These are phyloP conservation scores for Linaria vulgaris DNA, from an alignment of 257 asterid genomes.

Conservation along the genomic window DNA sequence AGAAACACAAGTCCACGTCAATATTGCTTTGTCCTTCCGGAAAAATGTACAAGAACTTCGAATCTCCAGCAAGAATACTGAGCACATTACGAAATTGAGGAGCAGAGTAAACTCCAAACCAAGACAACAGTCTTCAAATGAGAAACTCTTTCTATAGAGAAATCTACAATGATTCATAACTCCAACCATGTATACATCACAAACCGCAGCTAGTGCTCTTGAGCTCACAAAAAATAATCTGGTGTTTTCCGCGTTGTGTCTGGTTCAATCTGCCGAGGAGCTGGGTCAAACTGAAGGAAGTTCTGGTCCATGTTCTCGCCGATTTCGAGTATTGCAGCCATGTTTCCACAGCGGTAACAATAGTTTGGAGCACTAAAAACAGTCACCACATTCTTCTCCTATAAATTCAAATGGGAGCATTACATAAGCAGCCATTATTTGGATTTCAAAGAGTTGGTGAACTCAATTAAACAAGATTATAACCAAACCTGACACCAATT, in stretches of 20 bases:
- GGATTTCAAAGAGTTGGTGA: neutral
- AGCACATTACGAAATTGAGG: constrained; percentile 14
- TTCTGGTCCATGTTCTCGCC: constrained; percentile 95
- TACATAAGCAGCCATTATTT: constrained; percentile 1
- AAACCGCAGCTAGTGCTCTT: constrained; percentile 25
- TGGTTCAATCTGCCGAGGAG: constrained; percentile 96
- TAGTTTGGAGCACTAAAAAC: constrained; percentile 96
- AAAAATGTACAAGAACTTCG: neutral
- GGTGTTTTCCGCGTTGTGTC: constrained; percentile 95
- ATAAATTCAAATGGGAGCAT: constrained; percentile 18
- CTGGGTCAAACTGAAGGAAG: constrained; percentile 95
- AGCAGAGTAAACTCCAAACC: constrained; percentile 18
- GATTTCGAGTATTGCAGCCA: constrained; percentile 96
- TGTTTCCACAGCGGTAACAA: constrained; percentile 94
- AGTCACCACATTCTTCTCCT: constrained; percentile 95
- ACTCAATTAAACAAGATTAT: neutral
- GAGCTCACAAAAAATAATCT: constrained; percentile 78
- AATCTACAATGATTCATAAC: constrained; percentile 55
- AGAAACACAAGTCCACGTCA: constrained; percentile 7
- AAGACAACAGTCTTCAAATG: constrained; percentile 49
- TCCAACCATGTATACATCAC: neutral
- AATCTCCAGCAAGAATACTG: constrained; percentile 2
- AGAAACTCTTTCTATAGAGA: constrained; percentile 55
- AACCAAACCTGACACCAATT: constrained; percentile 94
- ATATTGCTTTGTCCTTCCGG: constrained; percentile 15